phyloP scores from a whole-genome alignment of 352 stramenopile species.

The Phytopythium litorale region DNA sequence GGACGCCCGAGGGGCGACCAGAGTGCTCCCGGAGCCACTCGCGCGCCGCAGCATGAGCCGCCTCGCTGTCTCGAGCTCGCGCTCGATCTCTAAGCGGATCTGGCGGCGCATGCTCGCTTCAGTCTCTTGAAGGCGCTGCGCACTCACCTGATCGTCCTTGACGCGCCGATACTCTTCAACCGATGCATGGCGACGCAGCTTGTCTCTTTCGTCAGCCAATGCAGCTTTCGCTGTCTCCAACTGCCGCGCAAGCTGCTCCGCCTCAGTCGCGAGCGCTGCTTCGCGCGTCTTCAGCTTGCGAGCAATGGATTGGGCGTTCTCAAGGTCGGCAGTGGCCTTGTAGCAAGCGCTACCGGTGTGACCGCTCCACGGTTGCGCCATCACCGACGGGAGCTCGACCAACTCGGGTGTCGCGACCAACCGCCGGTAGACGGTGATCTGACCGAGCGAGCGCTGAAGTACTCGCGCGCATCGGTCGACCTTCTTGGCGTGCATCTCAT shows the following conservation, averaged over 20 bases:
- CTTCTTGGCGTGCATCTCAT: constrained; percentile 22
- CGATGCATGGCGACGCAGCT: constrained; percentile 38
- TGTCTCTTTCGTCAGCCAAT: constrained; percentile 33
- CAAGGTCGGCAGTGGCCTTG: constrained; percentile 8
- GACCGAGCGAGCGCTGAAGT: constrained; percentile 40
- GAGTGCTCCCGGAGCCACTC: background rate
- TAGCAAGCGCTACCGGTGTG: background rate
- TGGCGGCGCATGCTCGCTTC: constrained; percentile 40
- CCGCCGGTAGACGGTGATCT: constrained; percentile 19
- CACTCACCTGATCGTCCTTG: constrained; percentile 43
- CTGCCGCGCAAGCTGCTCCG: constrained; percentile 26
- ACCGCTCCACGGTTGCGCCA: constrained; percentile 10
- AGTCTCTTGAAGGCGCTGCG: constrained; percentile 32
- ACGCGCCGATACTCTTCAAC: constrained; percentile 37
- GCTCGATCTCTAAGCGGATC: constrained; percentile 63
- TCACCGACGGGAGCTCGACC: constrained; percentile 23
- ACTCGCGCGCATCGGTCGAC: constrained; percentile 34
- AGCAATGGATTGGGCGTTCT: constrained; percentile 10
- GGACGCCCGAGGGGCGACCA: background rate
- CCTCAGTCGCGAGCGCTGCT: constrained; percentile 14
- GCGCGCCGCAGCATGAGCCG: constrained; percentile 26
- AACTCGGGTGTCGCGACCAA: constrained; percentile 26
- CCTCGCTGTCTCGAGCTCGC: constrained; percentile 46
- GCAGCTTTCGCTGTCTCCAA: constrained; percentile 21
- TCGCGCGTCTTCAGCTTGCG: constrained; percentile 32